Conservation (phyloP, 352 stramenopile species). For the Albugo laibachii region DNA sequence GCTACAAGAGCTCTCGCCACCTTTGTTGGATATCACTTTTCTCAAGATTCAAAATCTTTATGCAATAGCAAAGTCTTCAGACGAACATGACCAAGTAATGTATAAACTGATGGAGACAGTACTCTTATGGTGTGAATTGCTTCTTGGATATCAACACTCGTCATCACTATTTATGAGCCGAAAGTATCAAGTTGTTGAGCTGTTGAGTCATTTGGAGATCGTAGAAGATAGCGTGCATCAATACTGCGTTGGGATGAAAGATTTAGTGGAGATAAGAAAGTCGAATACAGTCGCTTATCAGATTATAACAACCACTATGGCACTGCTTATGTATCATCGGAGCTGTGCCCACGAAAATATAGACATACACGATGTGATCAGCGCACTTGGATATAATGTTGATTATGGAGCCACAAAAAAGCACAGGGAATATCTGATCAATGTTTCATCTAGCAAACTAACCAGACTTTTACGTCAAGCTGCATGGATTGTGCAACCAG, state of each 20-base stretch:
- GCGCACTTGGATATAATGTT: no score
- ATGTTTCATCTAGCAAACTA: no score
- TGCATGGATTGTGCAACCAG: no score
- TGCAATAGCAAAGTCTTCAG: no score
- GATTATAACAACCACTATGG: background rate
- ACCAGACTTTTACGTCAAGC: no score
- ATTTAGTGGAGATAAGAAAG: background rate
- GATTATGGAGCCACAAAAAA: no score
- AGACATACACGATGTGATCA: background rate
- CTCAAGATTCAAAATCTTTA: slow-evolving; percentile 9
- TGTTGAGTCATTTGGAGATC: slow-evolving; percentile 9
- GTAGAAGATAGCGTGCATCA: slow-evolving; percentile 1
- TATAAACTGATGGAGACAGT: slow-evolving; percentile 2
- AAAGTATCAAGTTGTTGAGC: slow-evolving; percentile 17
- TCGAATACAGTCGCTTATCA: background rate
- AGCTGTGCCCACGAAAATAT: background rate
- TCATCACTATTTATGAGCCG: slow-evolving; percentile 28
- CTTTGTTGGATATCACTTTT: no score
- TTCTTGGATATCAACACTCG: slow-evolving; percentile 63
- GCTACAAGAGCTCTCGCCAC: no score
- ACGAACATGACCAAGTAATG: no score
- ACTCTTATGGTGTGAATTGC: slow-evolving; percentile 32
- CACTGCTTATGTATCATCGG: background rate
- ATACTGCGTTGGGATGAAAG: background rate
- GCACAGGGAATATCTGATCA: no score